These are phyloP conservation scores for Fusarium mangiferae DNA, from an alignment of 2,329 filamentous ascomycete genomes.

Conservation along the genomic window DNA sequence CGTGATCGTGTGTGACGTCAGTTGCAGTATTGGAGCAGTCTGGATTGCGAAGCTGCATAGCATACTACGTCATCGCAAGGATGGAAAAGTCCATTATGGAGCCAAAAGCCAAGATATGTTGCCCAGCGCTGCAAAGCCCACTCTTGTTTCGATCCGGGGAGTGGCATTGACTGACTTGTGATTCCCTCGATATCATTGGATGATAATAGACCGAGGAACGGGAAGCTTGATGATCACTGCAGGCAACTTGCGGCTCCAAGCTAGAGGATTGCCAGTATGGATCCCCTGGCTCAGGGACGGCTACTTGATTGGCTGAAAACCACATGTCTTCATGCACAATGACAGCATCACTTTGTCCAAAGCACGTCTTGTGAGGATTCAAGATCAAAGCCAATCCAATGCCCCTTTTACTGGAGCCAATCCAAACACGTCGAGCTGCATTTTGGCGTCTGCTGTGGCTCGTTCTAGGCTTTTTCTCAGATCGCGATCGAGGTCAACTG, in stretches of 20 bases:
- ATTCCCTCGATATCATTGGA: conserved; percentile 16
- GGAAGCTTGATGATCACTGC: conserved; percentile 36
- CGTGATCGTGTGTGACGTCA: conserved; percentile 34
- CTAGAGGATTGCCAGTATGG: conserved; percentile 2
- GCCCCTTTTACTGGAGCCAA: conserved; percentile 25
- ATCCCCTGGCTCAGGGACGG: conserved; percentile 16
- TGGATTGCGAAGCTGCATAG: neutral
- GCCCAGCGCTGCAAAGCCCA: conserved; percentile 9
- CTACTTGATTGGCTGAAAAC: conserved; percentile 13
- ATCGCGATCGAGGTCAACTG: conserved; percentile 36
- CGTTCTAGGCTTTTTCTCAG: conserved; percentile 22
- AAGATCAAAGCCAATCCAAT: conserved; percentile 9
- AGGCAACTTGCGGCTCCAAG: conserved; percentile 25
- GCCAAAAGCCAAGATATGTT: conserved; percentile 19
- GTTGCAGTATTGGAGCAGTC: neutral
- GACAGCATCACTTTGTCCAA: conserved; percentile 38
- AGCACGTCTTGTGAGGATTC: conserved; percentile 13
- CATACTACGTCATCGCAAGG: conserved; percentile 29
- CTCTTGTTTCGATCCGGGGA: conserved; percentile 25
- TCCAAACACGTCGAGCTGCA: conserved; percentile 18
- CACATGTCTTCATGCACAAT: conserved; percentile 22
- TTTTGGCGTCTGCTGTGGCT: conserved; percentile 19
- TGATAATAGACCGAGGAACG: conserved; percentile 10
- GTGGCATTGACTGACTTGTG: neutral
- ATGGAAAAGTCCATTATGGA: conserved; percentile 17